Base-by-base conservation (phyloP, 345 rosid species). In the Brassica carinata region DNA sequence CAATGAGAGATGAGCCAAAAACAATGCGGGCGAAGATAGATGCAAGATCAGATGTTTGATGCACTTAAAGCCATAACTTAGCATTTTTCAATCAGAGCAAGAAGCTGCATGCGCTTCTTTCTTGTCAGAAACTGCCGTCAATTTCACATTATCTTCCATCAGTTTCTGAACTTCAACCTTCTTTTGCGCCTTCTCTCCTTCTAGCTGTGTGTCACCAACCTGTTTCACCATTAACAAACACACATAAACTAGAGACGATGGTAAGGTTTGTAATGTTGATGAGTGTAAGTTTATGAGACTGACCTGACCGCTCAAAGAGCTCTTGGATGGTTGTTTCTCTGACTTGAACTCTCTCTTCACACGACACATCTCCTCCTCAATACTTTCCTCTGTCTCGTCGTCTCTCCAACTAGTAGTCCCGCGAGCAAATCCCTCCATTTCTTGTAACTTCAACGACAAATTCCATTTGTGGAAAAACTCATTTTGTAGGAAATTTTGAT, bases 11-110 rank as follows among this genome's bases (percentile, higher is more conserved):
- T 51, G 58, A 51, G 18, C 43, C 43, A 36, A 36, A 33, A 33
- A 33, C 36, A 5, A 33, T 33, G 36, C 36, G 5, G 36, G 55
- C 55, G 17, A 13, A 48, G 5, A 48, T 13, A 48, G 3, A 48
- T 10, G 55, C 15, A 40, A 55, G 55, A 10, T 64, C 83, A 90
- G 0, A 87, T 79, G 76, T 87, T 85, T 72, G 91, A 88, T 29
- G 91, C 89, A 77, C 81, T 88, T 55, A 96, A 85, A 70, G 99
- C 96, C 97, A 96, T 91, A 30, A 96, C 91, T 89, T 96, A 93
- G 87, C 97, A 96, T 78, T 96, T 98, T 77, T 96, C 98, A 71
- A 89, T 93, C 89, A 93, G 87, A 81, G 98, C 99, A 76, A 88
- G 81, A 75, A 96, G 93, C 79, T 19, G 23, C 23, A 19, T 96